phyloP scores from a whole-genome alignment of 305 asterid species.

The Fraxinus velutina region DNA sequence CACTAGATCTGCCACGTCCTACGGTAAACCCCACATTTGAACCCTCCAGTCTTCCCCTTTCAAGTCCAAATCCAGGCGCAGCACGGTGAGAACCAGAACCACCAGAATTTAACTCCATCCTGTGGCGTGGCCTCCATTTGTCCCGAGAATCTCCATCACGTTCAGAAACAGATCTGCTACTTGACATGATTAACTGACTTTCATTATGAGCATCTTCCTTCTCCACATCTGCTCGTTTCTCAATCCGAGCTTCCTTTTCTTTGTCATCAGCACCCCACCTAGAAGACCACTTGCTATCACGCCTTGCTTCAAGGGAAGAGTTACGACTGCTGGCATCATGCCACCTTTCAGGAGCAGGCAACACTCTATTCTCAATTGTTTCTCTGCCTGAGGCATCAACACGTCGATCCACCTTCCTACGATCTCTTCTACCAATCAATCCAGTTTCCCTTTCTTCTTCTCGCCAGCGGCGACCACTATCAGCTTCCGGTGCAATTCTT shows the following conservation, averaged over 20 bases:
- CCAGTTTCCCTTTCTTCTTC: conserved; percentile 99
- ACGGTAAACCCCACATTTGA: conserved; percentile 69
- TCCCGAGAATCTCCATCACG: conserved; percentile 91
- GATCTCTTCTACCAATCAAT: conserved; percentile 86
- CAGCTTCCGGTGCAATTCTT: conserved; percentile 55
- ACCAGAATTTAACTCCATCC: conserved; percentile 72
- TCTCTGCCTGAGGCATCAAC: conserved; percentile 69
- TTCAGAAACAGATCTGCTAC: conserved; percentile 56
- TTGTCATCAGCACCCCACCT: conserved; percentile 99
- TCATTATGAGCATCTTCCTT: conserved; percentile 70
- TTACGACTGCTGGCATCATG: conserved; percentile 62
- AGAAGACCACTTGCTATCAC: conserved; percentile 88
- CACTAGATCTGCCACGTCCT: conserved; percentile 80
- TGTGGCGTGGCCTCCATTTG: conserved; percentile 97
- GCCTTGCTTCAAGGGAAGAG: conserved; percentile 69
- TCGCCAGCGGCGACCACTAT: conserved; percentile 95
- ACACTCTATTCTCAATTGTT: conserved; percentile 54
- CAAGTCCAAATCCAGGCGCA: conserved; percentile 94
- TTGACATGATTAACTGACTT: conserved; percentile 48
- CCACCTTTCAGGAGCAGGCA: conserved; percentile 69
- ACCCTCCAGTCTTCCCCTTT: conserved; percentile 72
- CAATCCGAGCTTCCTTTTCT: conserved; percentile 74
- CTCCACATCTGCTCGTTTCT: conserved; percentile 63
- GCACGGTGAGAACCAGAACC: conserved; percentile 64
- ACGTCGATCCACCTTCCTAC: conserved; percentile 80